phyloP scores from a whole-genome alignment of 129 eudicot genomes.

The Centella asiatica region DNA sequence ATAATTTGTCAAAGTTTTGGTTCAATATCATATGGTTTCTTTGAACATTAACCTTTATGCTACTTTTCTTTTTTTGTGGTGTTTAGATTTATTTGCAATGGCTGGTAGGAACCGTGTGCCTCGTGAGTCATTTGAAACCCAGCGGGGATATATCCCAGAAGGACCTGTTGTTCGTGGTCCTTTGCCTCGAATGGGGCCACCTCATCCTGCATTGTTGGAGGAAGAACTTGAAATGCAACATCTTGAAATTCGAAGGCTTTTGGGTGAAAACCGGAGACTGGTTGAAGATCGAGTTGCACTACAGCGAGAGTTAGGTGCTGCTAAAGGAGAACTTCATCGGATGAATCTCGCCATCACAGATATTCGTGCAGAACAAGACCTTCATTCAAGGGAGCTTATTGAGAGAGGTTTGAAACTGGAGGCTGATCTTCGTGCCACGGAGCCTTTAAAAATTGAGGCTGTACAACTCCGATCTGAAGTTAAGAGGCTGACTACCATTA shows the following conservation, averaged over 20 bases:
- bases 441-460: slow-evolving; percentile 62
- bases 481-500: slow-evolving; percentile 49
- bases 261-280: slow-evolving; percentile 73
- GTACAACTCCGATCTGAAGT: slow-evolving; percentile 62
- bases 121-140: slow-evolving; percentile 55
- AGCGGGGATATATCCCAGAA: slow-evolving; percentile 49
- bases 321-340: slow-evolving; percentile 63
- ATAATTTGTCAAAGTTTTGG: background rate
- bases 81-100: slow-evolving; percentile 34
- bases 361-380: slow-evolving; percentile 64
- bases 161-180: slow-evolving; percentile 51
- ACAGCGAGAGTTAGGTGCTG: slow-evolving; percentile 64
- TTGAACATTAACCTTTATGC: background rate
- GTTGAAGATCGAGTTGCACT: slow-evolving; percentile 65
- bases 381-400: slow-evolving; percentile 63
- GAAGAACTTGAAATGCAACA: slow-evolving; percentile 86
- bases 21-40: background rate
- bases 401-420: slow-evolving; percentile 76
- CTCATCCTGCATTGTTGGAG: slow-evolving; percentile 77
- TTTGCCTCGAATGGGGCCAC: slow-evolving; percentile 46
- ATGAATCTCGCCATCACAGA: slow-evolving; percentile 59
- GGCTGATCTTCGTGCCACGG: slow-evolving; percentile 78
- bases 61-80: background rate
- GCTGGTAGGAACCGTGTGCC: slow-evolving; percentile 70
- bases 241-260: slow-evolving; percentile 70